Evolutionary conservation across 768 basidiomycete species (phyloP).

Genomic region (Boletus speciosus): DNA sequence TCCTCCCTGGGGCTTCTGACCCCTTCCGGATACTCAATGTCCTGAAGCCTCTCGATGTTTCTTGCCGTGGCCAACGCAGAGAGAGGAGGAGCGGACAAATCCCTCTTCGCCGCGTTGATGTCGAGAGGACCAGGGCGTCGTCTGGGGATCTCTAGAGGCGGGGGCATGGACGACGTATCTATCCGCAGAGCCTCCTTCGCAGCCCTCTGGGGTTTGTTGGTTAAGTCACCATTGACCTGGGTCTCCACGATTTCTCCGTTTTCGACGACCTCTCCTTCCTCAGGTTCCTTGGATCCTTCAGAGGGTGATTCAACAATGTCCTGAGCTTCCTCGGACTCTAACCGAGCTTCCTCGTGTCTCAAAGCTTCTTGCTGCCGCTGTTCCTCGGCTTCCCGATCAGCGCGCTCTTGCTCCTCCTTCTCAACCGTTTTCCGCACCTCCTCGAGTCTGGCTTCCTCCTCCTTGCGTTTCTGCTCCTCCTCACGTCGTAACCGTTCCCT

Average conservation of each 20-base stretch:
- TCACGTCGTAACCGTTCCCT: slow-evolving; percentile 30
- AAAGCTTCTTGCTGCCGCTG: slow-evolving; percentile 22
- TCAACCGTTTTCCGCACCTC: slow-evolving; percentile 31
- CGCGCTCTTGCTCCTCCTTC: slow-evolving; percentile 43
- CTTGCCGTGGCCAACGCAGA: slow-evolving; percentile 79
- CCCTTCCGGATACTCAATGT: slow-evolving; percentile 78
- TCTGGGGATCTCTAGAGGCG: slow-evolving; percentile 37
- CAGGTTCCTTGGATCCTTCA: slow-evolving; percentile 47
- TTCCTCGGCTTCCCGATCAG: slow-evolving; percentile 35
- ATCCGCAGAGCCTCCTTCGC: slow-evolving; percentile 59
- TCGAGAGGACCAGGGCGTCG: slow-evolving; percentile 74
- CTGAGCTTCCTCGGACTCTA: slow-evolving; percentile 38
- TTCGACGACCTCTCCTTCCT: slow-evolving; percentile 37
- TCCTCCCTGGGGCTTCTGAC: slow-evolving; percentile 79
- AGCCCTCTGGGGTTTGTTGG: slow-evolving; percentile 38
- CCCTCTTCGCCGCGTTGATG: slow-evolving; percentile 50
- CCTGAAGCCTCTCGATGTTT: slow-evolving; percentile 76
- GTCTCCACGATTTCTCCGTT: slow-evolving; percentile 28
- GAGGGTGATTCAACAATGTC: slow-evolving; percentile 32
- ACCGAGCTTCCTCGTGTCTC: slow-evolving; percentile 21
- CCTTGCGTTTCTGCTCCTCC: slow-evolving; percentile 34
- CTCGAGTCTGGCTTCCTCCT: slow-evolving; percentile 25
- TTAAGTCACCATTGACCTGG: slow-evolving; percentile 34
- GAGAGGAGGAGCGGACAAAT: slow-evolving; percentile 29
- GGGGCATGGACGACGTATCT: slow-evolving; percentile 49